Evolutionary conservation across 2,329 filamentous ascomycete genomes (phyloP).

Genomic region (Corniculantispora saksenae): DNA sequence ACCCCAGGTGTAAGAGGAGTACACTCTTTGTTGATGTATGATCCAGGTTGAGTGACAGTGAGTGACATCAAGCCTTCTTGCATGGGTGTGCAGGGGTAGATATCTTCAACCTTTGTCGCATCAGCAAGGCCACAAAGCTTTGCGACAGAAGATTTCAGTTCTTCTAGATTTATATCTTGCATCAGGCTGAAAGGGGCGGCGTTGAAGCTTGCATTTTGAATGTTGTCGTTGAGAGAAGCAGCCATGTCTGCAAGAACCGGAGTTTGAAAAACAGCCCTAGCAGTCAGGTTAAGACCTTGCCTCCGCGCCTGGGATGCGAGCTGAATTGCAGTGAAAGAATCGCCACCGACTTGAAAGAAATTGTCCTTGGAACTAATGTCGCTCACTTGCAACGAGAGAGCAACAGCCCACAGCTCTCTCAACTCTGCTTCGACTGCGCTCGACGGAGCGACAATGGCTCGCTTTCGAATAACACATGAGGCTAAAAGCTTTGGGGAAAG

Average conservation of each 20-base stretch:
- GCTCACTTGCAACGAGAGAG: slow-evolving; percentile 37
- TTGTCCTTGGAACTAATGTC: slow-evolving; percentile 33
- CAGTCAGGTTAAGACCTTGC: slow-evolving; percentile 24
- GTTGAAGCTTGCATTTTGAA: not conserved
- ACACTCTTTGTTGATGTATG: slow-evolving; percentile 24
- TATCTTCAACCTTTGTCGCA: slow-evolving; percentile 34
- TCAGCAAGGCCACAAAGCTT: slow-evolving; percentile 20
- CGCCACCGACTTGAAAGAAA: slow-evolving; percentile 45
- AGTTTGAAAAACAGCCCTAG: not conserved
- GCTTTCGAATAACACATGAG: not conserved
- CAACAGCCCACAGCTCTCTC: slow-evolving; percentile 39
- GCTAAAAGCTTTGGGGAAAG: not conserved
- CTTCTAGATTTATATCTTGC: not conserved
- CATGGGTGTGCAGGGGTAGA: slow-evolving; percentile 31
- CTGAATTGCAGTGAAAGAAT: slow-evolving; percentile 46
- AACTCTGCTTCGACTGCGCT: slow-evolving; percentile 13
- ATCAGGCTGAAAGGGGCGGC: not conserved
- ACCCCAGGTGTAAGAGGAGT: slow-evolving; percentile 15
- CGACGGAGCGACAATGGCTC: not conserved
- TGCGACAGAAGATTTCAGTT: slow-evolving; percentile 18
- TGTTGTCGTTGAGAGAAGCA: not conserved
- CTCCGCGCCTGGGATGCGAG: slow-evolving; percentile 39
- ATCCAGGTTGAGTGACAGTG: slow-evolving; percentile 29
- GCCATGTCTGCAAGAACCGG: not conserved
- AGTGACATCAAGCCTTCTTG: slow-evolving; percentile 42